phyloP scores from a whole-genome alignment of 1,284 basidiomycete species.

The Golubevia sp. region DNA sequence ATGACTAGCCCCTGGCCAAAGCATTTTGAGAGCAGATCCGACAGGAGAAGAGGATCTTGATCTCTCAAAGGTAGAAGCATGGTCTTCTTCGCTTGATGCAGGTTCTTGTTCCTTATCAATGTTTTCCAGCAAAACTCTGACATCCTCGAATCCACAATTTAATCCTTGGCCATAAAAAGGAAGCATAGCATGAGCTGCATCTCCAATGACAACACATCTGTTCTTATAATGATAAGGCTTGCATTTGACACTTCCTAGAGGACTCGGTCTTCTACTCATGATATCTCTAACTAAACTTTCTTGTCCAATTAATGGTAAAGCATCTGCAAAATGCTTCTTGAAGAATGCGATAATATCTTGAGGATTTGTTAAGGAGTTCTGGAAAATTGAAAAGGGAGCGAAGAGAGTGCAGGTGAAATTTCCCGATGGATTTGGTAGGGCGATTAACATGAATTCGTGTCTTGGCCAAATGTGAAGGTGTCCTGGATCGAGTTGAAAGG shows the following conservation, averaged over 20 bases:
- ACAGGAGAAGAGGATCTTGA: background rate
- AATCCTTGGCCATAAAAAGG: slow-evolving; percentile 58
- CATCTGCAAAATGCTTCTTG: slow-evolving; percentile 44
- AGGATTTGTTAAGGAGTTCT: slow-evolving; percentile 12
- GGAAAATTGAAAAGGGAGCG: slow-evolving; percentile 42
- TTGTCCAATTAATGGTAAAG: slow-evolving; percentile 35
- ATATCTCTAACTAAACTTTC: slow-evolving; percentile 30
- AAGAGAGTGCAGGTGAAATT: slow-evolving; percentile 55
- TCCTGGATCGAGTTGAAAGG: slow-evolving; percentile 85
- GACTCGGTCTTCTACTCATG: slow-evolving; percentile 21
- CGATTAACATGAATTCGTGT: slow-evolving; percentile 98
- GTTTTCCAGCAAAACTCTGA: slow-evolving; percentile 39
- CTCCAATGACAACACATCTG: slow-evolving; percentile 41
- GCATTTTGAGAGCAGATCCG: too few relatives aligned
- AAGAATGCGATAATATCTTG: slow-evolving; percentile 32
- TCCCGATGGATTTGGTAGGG: slow-evolving; percentile 72
- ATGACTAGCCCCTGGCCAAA: background rate
- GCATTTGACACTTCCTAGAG: slow-evolving; percentile 40
- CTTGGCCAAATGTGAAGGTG: slow-evolving; percentile 99
- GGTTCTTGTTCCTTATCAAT: slow-evolving; percentile 19
- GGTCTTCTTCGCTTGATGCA: background rate
- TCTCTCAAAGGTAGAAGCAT: background rate
- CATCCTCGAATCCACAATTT: slow-evolving; percentile 57
- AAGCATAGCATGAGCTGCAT: slow-evolving; percentile 53
- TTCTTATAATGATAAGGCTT: slow-evolving; percentile 40